Conservation (phyloP, 2,329 filamentous ascomycete genomes). For the Hirsutella minnesotensis region DNA sequence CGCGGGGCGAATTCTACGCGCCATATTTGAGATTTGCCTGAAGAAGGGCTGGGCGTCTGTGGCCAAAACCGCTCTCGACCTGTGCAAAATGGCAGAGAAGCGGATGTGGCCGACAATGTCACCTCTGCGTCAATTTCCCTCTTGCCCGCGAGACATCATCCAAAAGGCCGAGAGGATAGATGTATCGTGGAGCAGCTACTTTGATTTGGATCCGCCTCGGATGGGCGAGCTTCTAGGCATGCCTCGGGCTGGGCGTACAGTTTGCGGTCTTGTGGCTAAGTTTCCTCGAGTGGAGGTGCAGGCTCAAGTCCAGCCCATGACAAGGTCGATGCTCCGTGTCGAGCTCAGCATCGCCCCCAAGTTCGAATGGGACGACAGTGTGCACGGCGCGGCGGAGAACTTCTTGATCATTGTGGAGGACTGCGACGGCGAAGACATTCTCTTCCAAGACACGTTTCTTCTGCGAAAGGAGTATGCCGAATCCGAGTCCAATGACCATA, state of each 20-base stretch:
- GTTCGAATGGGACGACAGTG: slow-evolving; percentile 85
- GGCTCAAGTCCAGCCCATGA: slow-evolving; percentile 89
- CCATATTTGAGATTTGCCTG: slow-evolving; percentile 93
- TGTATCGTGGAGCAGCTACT: slow-evolving; percentile 86
- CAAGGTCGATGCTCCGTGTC: slow-evolving; percentile 80
- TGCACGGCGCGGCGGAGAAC: slow-evolving; percentile 80
- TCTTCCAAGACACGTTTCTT: slow-evolving; percentile 91
- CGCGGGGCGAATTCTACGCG: slow-evolving; percentile 86
- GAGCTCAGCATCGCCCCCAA: slow-evolving; percentile 87
- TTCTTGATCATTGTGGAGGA: slow-evolving; percentile 99
- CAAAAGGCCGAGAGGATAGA: slow-evolving; percentile 92
- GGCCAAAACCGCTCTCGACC: slow-evolving; percentile 79
- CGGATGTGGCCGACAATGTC: slow-evolving; percentile 99
- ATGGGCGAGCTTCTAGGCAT: slow-evolving; percentile 92
- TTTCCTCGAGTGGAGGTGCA: slow-evolving; percentile 90
- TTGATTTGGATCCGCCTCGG: slow-evolving; percentile 87
- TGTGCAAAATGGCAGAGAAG: slow-evolving; percentile 99
- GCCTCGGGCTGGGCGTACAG: slow-evolving; percentile 74
- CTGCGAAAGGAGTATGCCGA: slow-evolving; percentile 80
- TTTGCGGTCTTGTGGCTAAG: slow-evolving; percentile 79
- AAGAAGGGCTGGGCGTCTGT: slow-evolving; percentile 95
- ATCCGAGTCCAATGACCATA: slow-evolving; percentile 79
- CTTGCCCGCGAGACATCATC: slow-evolving; percentile 73
- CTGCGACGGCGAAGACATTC: slow-evolving; percentile 89
- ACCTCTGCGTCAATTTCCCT: slow-evolving; percentile 79